These are phyloP conservation scores for Aspergillus neotritici DNA, from an alignment of 2,329 filamentous ascomycete genomes.

Conservation along the genomic window DNA sequence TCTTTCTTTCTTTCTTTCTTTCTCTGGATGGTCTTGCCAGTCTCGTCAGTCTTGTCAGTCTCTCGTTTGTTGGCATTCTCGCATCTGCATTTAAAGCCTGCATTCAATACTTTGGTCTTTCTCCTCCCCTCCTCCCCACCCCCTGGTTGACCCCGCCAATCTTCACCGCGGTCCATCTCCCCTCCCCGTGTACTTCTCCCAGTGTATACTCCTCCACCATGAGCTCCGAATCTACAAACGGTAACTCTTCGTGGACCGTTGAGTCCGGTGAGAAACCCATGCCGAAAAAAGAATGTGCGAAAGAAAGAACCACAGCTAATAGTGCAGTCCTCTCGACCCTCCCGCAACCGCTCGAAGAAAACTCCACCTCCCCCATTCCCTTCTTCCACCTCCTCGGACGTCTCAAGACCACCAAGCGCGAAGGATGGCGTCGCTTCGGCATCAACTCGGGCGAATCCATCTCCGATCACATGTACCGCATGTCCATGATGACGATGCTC, in stretches of 20 bases:
- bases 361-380: constrained; percentile 67
- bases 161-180: background rate
- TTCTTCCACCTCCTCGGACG: constrained; percentile 95
- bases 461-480: constrained; percentile 98
- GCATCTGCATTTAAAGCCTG: background rate
- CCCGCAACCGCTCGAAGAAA: constrained; percentile 53
- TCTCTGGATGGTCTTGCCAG: background rate
- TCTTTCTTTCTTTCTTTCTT: constrained; percentile 3
- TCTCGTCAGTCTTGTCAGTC: constrained; percentile 1
- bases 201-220: constrained; percentile 13
- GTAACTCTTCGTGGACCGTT: constrained; percentile 28
- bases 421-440: constrained; percentile 88
- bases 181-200: background rate
- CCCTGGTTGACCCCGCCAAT: background rate
- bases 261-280: constrained; percentile 27
- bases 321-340: constrained; percentile 59
- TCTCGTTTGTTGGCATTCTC: constrained; percentile 2
- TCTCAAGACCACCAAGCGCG: constrained; percentile 91
- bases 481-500: constrained; percentile 93
- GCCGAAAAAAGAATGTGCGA: background rate
- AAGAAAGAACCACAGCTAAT: background rate
- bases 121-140: constrained; percentile 7
- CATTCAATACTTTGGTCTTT: background rate
- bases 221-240: constrained; percentile 23
- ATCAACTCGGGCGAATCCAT: constrained; percentile 78